These are phyloP conservation scores for Limonium bicolor DNA, from an alignment of 148 eudicot species.

Conservation along the genomic window DNA sequence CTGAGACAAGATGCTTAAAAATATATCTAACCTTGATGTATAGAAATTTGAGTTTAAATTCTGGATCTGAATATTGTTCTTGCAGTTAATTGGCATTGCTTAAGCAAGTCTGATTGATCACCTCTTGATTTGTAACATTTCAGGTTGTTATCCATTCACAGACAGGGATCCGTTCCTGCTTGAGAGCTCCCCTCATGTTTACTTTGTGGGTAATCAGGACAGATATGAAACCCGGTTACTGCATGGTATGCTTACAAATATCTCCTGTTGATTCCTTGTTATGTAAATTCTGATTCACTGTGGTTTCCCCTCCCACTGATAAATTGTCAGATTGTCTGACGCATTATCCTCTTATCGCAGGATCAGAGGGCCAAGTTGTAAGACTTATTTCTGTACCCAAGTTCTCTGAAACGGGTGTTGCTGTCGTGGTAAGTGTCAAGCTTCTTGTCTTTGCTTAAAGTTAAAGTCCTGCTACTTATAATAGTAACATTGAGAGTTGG, in stretches of 20 bases:
- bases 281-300: too few species aligned
- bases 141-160: slow-evolving; percentile 94
- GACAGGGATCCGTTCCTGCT: slow-evolving; percentile 90
- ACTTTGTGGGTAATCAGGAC: slow-evolving; percentile 82
- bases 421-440: slow-evolving; percentile 48
- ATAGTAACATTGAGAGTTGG: too few species aligned
- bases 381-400: slow-evolving; percentile 71
- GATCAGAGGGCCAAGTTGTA: slow-evolving; percentile 70
- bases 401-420: slow-evolving; percentile 79
- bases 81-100: not conserved
- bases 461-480: too few species aligned
- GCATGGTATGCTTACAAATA: slow-evolving; percentile 22
- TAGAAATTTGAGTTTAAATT: too few species aligned
- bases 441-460: not conserved
- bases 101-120: not conserved
- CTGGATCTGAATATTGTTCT: not conserved
- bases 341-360: too few species aligned
- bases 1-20: too few species aligned
- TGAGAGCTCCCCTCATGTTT: slow-evolving; percentile 91
- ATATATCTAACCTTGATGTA: too few species aligned
- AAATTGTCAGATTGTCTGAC: too few species aligned
- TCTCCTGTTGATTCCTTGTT: not conserved
- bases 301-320: too few species aligned
- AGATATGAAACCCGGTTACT: slow-evolving; percentile 43
- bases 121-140: slow-evolving; percentile 1